Evolutionary conservation across 441 rosid species (phyloP).

Genomic region (Eutrema salsugineum): DNA sequence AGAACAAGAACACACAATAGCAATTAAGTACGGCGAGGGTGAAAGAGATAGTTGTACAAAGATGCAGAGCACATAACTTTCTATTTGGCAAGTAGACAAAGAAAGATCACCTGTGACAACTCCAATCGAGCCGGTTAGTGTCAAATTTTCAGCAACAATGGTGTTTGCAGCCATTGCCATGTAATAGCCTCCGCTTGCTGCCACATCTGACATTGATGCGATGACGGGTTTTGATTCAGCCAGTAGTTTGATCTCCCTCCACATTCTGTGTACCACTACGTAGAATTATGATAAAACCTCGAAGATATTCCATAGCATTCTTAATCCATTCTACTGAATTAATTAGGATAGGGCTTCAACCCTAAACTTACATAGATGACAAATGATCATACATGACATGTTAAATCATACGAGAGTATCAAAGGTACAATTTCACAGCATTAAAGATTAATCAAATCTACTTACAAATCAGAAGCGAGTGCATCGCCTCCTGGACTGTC

Average conservation of each 20-base stretch:
- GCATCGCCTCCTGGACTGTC: conserved; percentile 99
- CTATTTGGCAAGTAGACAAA: conserved; percentile 2
- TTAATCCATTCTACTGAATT: neutral
- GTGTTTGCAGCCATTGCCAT: conserved; percentile 93
- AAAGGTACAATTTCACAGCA: neutral
- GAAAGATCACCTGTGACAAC: conserved; percentile 77
- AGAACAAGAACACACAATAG: conserved; percentile 7
- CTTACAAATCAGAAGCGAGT: conserved; percentile 99
- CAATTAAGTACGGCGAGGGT: neutral
- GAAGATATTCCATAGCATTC: neutral
- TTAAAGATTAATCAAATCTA: conserved; percentile 17
- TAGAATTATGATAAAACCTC: conserved; percentile 5
- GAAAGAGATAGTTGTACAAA: conserved; percentile 1
- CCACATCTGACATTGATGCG: conserved; percentile 96
- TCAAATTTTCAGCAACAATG: conserved; percentile 82
- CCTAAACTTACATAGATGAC: neutral
- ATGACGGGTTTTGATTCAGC: conserved; percentile 84
- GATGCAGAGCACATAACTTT: neutral
- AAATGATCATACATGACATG: neutral
- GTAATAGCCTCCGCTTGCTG: conserved; percentile 98
- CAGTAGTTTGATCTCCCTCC: conserved; percentile 93
- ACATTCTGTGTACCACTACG: conserved; percentile 60
- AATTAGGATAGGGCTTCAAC: neutral
- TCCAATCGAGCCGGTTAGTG: conserved; percentile 93
- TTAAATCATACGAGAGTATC: neutral